phyloP scores from a whole-genome alignment of 2,329 filamentous ascomycete genomes.

The Penicillium sp. region DNA sequence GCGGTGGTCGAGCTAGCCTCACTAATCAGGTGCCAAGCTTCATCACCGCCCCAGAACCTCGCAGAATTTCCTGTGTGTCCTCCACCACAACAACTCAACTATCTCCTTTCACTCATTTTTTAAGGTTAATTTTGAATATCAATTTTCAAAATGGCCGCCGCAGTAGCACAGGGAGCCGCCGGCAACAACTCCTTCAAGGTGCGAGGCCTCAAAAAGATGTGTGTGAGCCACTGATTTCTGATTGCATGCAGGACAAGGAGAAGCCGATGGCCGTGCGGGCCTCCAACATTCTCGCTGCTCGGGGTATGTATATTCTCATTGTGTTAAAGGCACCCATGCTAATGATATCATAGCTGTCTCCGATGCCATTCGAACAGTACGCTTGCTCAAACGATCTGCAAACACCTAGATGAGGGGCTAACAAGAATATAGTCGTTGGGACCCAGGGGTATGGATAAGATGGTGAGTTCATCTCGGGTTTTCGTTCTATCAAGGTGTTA shows the following conservation, averaged over 20 bases:
- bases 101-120: conserved; percentile 24
- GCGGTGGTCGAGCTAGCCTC: conserved; percentile 37
- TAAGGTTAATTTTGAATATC: conserved; percentile 29
- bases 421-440: conserved; percentile 67
- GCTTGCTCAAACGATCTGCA: conserved; percentile 22
- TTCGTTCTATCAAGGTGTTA: conserved; percentile 19
- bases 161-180: conserved; percentile 49
- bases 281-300: conserved; percentile 93
- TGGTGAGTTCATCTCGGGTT: conserved; percentile 52
- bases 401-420: conserved; percentile 40
- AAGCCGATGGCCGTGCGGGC: conserved; percentile 97
- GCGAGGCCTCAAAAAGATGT: conserved; percentile 27
- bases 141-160: conserved; percentile 51
- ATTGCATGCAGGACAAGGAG: conserved; percentile 71
- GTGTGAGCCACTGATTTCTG: conserved; percentile 38
- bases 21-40: conserved; percentile 43
- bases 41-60: conserved; percentile 42
- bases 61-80: conserved; percentile 41
- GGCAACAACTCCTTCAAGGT: conserved; percentile 69
- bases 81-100: conserved; percentile 26
- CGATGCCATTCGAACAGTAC: conserved; percentile 88
- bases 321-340: conserved; percentile 22
- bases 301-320: conserved; percentile 61
- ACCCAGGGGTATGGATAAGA: conserved; percentile 98
- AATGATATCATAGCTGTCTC: conserved; percentile 70